Evolutionary conservation across 1,284 basidiomycete genomes (phyloP), one percentile per base, ranked within the genome.

Genomic region (Grifola frondosa): DNA sequence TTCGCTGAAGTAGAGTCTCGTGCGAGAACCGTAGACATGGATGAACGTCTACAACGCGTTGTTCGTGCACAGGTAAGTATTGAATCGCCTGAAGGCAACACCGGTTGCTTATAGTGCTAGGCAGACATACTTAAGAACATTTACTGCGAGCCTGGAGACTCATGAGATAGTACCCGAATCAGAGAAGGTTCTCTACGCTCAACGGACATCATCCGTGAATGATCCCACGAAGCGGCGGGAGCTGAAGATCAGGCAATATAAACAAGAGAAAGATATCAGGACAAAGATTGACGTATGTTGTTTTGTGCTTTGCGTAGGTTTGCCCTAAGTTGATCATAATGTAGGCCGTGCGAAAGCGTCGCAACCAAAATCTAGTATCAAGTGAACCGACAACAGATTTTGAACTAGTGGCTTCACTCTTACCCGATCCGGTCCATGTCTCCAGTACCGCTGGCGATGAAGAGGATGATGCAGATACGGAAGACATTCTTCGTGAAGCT

Each of bases 241-340:
- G 49, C 63, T 84, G 28, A 97, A 96, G 70, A 95, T 97, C 51
- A 80, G 78, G 48, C 92, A 94, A 60, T 96, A 82, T 63, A 82
- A 82, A 63, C 77, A 80, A 42, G 91, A 95, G 65, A 95, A 90
- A 63, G 84, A 90, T 40, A 67, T 95, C 22, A 75, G 79, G 40
- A 66, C 69, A 22, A 76, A 76, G 43, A 80, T 96, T 19, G 76
- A 90, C 63, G 90, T 88, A 47, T 38, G 69, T 29, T 9, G 17
- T 24, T 32, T 55, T 28, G 11, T 29, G 28, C 15, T 21, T 15
- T 12, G 13, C n/a, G 7, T 19, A 8, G 16, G 10, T 25, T 11
- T 13, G 19, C 34, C 23, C 19, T 16, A 7, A 6, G 20, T 34
- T 15, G 28, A 29, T 35, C 29, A 45, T 24, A 25, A 10, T 23